Evolutionary conservation across 2,329 filamentous ascomycete species (phyloP).

Genomic region (Cladobotryum mycophilum): DNA sequence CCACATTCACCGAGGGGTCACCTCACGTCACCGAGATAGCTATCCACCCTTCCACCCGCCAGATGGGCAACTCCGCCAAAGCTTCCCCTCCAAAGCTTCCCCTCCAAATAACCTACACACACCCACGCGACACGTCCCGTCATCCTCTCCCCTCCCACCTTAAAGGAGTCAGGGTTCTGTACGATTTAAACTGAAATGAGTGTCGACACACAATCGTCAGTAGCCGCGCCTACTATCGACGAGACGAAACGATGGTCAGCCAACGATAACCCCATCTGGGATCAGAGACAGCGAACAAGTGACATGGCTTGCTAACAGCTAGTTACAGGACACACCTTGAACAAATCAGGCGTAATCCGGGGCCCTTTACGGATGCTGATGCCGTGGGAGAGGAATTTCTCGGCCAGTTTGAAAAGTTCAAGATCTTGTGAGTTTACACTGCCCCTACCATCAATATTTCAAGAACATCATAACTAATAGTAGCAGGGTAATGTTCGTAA

Average conservation of each 20-base stretch:
- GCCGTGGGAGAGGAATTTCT: conserved; percentile 47
- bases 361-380: conserved; percentile 72
- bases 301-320: conserved; percentile 14
- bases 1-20: conserved; percentile 29
- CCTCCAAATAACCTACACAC: neutral
- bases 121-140: neutral
- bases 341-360: conserved; percentile 66
- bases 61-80: neutral
- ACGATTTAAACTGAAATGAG: conserved; percentile 18
- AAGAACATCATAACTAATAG: conserved; percentile 10
- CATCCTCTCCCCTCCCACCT: neutral
- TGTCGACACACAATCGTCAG: conserved; percentile 15
- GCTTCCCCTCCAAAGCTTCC: neutral
- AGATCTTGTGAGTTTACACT: conserved; percentile 57
- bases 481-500: conserved; percentile 45
- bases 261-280: too few species aligned
- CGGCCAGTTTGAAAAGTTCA: conserved; percentile 59
- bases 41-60: neutral
- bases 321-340: conserved; percentile 71
- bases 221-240: conserved; percentile 10
- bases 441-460: neutral
- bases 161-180: neutral
- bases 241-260: conserved; percentile 32
- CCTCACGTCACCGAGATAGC: conserved; percentile 22
- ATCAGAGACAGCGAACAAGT: neutral